A percentile compares a stretch with the other conserved stretches of the same genome.
These are phyloP conservation scores for Phallus indusiatus DNA, from an alignment of 768 basidiomycete species.

Conservation along the genomic window DNA sequence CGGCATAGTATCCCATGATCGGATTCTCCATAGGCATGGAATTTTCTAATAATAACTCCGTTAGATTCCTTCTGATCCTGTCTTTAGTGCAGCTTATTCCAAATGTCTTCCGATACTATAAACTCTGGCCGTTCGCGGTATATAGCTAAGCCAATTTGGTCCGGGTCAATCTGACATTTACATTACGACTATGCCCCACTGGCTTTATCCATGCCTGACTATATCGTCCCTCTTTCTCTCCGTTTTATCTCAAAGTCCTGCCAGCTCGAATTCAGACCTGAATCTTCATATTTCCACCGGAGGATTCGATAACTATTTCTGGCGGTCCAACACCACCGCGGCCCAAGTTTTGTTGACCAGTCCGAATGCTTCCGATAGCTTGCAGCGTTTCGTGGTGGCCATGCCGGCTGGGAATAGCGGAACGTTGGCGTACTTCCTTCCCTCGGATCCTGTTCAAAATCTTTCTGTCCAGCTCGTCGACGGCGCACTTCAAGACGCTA, in stretches of 20 bases:
- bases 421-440: constrained; percentile 32
- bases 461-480: constrained; percentile 18
- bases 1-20: too few species aligned
- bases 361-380: constrained; percentile 15
- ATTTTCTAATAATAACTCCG: too few species aligned
- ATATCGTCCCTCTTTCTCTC: background rate
- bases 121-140: too few species aligned
- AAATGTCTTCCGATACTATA: too few species aligned
- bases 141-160: background rate
- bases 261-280: background rate
- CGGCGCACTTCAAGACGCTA: constrained; percentile 16
- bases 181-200: background rate
- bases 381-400: constrained; percentile 30
- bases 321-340: constrained; percentile 29
- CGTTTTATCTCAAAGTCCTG: background rate
- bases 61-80: too few species aligned
- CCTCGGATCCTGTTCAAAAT: constrained; percentile 14
- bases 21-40: too few species aligned
- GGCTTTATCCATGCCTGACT: background rate
- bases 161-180: background rate
- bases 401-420: constrained; percentile 37
- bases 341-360: constrained; percentile 32
- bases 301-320: constrained; percentile 35
- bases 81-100: too few species aligned
- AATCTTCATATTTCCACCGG: constrained; percentile 26